These are phyloP conservation scores for Collybia nuda DNA, from an alignment of 768 basidiomycete species.

Conservation along the genomic window DNA sequence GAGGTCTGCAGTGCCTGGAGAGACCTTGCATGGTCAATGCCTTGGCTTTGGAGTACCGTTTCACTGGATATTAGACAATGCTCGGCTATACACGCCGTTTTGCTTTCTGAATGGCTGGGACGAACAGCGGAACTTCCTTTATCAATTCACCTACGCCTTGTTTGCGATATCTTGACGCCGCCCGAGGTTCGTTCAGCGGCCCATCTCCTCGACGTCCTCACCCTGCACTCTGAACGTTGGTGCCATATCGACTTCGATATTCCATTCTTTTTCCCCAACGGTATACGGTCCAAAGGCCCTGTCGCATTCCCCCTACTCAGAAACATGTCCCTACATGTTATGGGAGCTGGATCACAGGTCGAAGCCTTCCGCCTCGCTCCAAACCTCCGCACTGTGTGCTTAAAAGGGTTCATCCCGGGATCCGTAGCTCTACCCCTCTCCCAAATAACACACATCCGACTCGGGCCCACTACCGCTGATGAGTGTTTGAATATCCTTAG, in stretches of 20 bases:
- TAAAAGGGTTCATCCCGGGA: constrained; percentile 12
- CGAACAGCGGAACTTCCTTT: constrained; percentile 24
- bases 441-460: constrained; percentile 13
- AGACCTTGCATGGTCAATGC: constrained; percentile 27
- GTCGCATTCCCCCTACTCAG: constrained; percentile 11
- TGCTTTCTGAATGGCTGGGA: constrained; percentile 25
- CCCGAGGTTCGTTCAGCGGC: too few species aligned
- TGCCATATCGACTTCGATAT: constrained; percentile 13
- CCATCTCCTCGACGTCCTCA: constrained; percentile 13
- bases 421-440: constrained; percentile 10
- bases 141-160: constrained; percentile 11
- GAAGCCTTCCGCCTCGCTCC: constrained; percentile 12
- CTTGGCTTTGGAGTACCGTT: constrained; percentile 24
- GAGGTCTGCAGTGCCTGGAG: constrained; percentile 27
- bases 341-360: constrained; percentile 6
- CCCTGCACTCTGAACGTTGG: constrained; percentile 13
- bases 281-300: constrained; percentile 9
- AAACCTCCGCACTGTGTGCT: constrained; percentile 9
- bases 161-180: neutral
- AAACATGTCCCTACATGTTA: constrained; percentile 5
- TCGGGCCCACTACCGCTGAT: constrained; percentile 16
- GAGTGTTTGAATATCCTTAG: constrained; percentile 14
- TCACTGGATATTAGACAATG: constrained; percentile 16
- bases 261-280: constrained; percentile 14
- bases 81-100: constrained; percentile 13